Evolutionary conservation across 306 rosid genomes (phyloP), one percentile per base, ranked within the genome.

Genomic region (Leucaena leucocephala): DNA sequence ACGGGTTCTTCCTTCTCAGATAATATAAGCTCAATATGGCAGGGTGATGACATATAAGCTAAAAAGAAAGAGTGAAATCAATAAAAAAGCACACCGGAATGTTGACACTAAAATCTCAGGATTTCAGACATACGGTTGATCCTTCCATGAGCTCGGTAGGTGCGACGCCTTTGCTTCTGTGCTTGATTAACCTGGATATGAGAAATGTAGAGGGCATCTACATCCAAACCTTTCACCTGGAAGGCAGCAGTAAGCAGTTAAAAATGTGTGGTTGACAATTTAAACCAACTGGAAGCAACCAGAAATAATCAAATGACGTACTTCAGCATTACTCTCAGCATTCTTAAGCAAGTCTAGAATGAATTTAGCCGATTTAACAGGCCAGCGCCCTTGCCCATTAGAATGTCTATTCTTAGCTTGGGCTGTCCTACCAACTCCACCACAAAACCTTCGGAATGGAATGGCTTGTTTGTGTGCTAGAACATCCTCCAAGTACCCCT

Each of bases 261-360:
- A 59, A 54, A 11, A 15, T 7, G 62, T 7, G 62, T 12, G 33
- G 27, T n/a, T 6, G 35, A 58, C n/a, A 68, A 1, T 2, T 39
- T 8, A 13, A 36, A 70, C 10, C 49, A 35, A 40, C 3, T 4
- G 39, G n/a, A 42, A 8, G 7, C 8, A 6, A 27, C 0, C 11
- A 3, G 14, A 78, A 21, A 39, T 7, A 44, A 50, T 8, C 22
- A 2, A 5, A 13, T 2, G 4, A 36, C 86, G 12, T 77, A 92
- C 98, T 78, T 95, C 98, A 2, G 98, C 98, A 21, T 95, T 95
- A 59, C 98, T 95, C 91, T 95, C 98, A 8, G 98, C 98, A 84
- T 95, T 92, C 90, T 91, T 95, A 0, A 92, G 93, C 88, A 92
- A 85, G 73, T 92, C 98, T 15, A 95, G 80, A 38, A 95, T 90